Percentiles rank a stretch among this genome's conserved stretches.
Evolutionary conservation across 139 green algal species (phyloP).

Genomic region (Microglena sp.): DNA sequence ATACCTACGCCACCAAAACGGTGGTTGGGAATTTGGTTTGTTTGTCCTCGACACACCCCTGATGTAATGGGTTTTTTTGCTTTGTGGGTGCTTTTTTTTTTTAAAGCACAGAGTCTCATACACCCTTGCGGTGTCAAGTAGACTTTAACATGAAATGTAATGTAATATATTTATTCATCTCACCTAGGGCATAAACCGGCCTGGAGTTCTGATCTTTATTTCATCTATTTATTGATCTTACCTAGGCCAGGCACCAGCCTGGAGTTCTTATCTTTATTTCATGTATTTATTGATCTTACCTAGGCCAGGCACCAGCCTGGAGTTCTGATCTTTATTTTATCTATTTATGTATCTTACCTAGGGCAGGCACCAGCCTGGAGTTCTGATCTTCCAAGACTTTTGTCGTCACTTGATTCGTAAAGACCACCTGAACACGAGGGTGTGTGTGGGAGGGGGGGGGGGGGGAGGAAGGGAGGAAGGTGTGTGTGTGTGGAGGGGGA

Average conservation of each 20-base stretch:
- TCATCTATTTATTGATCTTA: not conserved
- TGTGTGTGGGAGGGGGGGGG: too few relatives aligned
- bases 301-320: not conserved
- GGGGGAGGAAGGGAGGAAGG: too few relatives aligned
- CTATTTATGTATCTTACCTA: constrained; percentile 23
- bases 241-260: not conserved
- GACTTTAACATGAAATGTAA: too few relatives aligned
- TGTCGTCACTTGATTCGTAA: constrained; percentile 82
- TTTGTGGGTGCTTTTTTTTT: too few relatives aligned
- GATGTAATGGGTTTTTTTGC: too few relatives aligned
- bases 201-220: not conserved
- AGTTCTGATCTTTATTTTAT: not conserved
- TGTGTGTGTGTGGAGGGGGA: too few relatives aligned
- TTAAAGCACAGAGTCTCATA: too few relatives aligned
- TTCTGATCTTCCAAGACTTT: constrained; percentile 34
- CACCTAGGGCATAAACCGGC: not conserved
- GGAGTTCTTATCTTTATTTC: too few relatives aligned
- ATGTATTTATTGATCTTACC: not conserved
- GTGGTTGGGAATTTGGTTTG: too few relatives aligned
- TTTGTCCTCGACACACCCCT: too few relatives aligned
- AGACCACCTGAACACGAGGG: constrained; percentile 55
- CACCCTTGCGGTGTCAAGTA: too few relatives aligned
- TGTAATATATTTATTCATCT: not conserved
- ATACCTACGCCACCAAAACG: too few relatives aligned
- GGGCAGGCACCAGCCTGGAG: constrained; percentile 48